phyloP scores from a whole-genome alignment of 2,329 filamentous ascomycete genomes.

The Drechslera avenae region DNA sequence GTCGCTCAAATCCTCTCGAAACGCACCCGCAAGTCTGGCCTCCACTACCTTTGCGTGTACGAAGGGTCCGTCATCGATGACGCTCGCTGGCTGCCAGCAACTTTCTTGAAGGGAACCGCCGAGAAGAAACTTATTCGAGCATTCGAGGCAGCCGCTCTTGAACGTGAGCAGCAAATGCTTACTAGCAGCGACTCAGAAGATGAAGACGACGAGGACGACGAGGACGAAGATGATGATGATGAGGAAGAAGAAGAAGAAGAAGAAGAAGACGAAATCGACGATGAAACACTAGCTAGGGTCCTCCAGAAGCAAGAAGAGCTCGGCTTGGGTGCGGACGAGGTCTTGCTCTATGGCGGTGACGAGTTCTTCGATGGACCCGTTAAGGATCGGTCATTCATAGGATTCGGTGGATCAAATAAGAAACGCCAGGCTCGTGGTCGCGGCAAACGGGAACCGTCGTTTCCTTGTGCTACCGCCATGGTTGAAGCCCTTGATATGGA shows the following conservation, averaged over 20 bases:
- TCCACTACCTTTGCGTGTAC: constrained; percentile 60
- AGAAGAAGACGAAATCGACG: constrained; percentile 36
- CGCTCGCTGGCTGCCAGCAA: constrained; percentile 55
- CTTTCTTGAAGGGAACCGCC: constrained; percentile 27
- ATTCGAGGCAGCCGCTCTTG: constrained; percentile 31
- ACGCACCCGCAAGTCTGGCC: constrained; percentile 51
- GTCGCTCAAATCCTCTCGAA: constrained; percentile 54
- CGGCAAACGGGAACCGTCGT: constrained; percentile 37
- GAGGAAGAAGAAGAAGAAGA: constrained; percentile 47
- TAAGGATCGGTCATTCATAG: constrained; percentile 18
- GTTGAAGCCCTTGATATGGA: constrained; percentile 64
- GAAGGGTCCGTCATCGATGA: constrained; percentile 52
- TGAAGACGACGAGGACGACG: constrained; percentile 26
- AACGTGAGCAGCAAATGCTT: constrained; percentile 24
- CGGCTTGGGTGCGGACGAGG: constrained; percentile 64
- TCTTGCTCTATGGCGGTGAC: constrained; percentile 61
- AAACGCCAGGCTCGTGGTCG: constrained; percentile 26
- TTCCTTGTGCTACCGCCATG: constrained; percentile 61
- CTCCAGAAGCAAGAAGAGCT: constrained; percentile 67
- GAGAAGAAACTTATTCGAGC: constrained; percentile 36
- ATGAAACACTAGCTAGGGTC: constrained; percentile 60
- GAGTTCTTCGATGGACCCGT: constrained; percentile 47
- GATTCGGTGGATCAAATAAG: constrained; percentile 33
- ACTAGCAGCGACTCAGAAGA: constrained; percentile 25
- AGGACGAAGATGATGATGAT: constrained; percentile 60